Percentiles rank a stretch among this genome's conserved stretches.
Conservation (phyloP, 139 green algal genomes). For the Tetraselmis chui region DNA sequence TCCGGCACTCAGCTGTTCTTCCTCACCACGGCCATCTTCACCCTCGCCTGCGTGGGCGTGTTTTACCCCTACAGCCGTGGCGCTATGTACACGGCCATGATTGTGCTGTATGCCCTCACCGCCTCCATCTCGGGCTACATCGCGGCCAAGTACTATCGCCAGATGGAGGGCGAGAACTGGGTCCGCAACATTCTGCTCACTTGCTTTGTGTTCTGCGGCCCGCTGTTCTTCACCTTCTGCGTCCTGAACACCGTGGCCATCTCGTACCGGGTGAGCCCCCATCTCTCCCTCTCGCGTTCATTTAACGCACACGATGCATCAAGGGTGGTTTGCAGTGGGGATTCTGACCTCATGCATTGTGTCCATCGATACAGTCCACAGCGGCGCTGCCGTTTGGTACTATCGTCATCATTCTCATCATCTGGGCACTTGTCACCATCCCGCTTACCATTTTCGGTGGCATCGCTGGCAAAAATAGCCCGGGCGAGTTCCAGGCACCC, state of each 20-base stretch:
- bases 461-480: constrained; percentile 27
- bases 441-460: constrained; percentile 41
- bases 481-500: constrained; percentile 41
- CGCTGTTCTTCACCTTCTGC: constrained; percentile 65
- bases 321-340: no score
- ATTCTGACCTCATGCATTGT: no score
- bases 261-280: constrained; percentile 10
- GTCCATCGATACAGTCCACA: no score
- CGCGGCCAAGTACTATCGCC: constrained; percentile 36
- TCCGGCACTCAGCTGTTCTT: constrained; percentile 58
- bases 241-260: constrained; percentile 72
- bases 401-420: constrained; percentile 77
- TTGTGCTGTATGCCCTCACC: constrained; percentile 54
- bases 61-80: constrained; percentile 96
- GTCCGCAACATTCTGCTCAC: constrained; percentile 67
- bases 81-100: constrained; percentile 68
- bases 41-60: constrained; percentile 68
- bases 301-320: no score
- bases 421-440: constrained; percentile 68
- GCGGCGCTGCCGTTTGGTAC: constrained; percentile 80
- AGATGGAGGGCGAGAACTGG: constrained; percentile 71
- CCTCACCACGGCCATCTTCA: constrained; percentile 74
- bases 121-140: constrained; percentile 43
- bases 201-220: constrained; percentile 66
- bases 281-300: neutral